phyloP scores from a whole-genome alignment of 257 asterid genomes.

The Solanum bulbocastanum region DNA sequence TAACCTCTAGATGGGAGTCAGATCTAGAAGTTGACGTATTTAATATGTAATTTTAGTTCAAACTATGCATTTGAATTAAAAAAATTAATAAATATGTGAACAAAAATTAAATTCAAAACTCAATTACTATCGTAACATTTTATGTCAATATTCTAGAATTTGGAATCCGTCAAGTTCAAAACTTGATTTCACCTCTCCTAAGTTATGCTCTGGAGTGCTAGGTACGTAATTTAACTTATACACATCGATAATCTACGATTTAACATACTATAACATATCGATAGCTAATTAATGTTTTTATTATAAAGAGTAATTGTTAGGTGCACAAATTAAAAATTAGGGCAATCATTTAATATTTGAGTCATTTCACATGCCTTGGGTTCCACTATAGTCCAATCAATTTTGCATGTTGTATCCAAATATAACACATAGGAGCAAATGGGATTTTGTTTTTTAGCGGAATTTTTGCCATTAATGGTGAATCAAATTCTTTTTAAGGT shows the following conservation, averaged over 20 bases:
- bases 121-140: neutral
- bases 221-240: neutral
- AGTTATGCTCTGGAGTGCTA: neutral
- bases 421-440: slow-evolving; percentile 6
- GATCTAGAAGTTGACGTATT: neutral
- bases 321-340: neutral
- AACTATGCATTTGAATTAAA: neutral
- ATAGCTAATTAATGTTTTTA: neutral
- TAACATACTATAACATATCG: neutral
- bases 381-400: slow-evolving; percentile 10
- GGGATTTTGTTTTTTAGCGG: slow-evolving; percentile 4
- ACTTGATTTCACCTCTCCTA: neutral
- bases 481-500: slow-evolving; percentile 10
- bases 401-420: slow-evolving; percentile 4
- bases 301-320: neutral
- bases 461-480: slow-evolving; percentile 34
- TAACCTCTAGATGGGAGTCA: neutral
- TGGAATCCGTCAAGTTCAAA: neutral
- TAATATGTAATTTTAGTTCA: neutral
- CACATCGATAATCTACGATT: neutral
- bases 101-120: neutral
- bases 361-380: slow-evolving; percentile 26
- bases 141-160: neutral
- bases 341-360: neutral
- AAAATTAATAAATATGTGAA: neutral